These are phyloP conservation scores for Euphorbia peplus DNA, from an alignment of 345 rosid genomes.

Conservation along the genomic window DNA sequence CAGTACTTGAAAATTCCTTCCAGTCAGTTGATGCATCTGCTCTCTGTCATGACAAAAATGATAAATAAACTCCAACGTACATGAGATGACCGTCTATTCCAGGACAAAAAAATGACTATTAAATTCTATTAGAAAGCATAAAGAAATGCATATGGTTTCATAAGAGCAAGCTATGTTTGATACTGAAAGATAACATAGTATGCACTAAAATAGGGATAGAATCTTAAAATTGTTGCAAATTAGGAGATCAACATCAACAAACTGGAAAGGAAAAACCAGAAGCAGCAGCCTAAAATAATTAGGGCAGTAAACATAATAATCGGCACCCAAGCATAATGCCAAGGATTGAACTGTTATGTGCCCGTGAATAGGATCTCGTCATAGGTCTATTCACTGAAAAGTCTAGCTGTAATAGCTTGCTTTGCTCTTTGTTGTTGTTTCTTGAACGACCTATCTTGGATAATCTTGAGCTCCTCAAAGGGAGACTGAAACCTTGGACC, in stretches of 20 bases:
- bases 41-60: constrained; percentile 50
- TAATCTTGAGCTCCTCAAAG: no score
- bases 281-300: constrained; percentile 4
- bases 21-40: constrained; percentile 94
- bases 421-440: no score
- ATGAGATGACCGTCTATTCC: not conserved
- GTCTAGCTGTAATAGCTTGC: no score
- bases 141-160: not conserved
- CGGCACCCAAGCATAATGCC: not conserved
- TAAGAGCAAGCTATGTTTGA: not conserved
- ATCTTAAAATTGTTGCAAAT: not conserved
- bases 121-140: not conserved
- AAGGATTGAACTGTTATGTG: not conserved
- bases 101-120: not conserved
- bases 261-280: not conserved
- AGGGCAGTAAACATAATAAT: not conserved
- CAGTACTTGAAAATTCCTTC: constrained; percentile 90
- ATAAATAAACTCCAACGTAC: not conserved
- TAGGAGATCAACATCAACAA: not conserved
- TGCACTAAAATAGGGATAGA: not conserved
- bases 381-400: no score
- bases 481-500: no score
- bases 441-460: no score
- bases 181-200: not conserved
- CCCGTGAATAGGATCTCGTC: no score